Conservation (phyloP, 306 rosid genomes). For the Castanospermum australe region DNA sequence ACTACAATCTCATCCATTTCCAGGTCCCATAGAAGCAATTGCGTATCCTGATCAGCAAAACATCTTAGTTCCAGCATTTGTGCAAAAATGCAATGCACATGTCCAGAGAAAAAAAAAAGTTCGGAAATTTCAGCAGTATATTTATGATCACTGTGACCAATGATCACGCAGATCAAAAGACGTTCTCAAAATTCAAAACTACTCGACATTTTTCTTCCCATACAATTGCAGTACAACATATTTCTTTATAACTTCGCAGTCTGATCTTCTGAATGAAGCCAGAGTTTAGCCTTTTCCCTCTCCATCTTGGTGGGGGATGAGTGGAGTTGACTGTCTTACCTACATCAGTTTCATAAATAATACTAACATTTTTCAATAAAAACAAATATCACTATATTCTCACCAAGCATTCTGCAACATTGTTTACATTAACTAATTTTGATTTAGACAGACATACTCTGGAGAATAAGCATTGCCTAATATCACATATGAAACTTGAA, state of each 20-base stretch:
- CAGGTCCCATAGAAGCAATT: slow-evolving; percentile 91
- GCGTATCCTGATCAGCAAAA: slow-evolving; percentile 74
- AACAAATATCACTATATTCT: not conserved
- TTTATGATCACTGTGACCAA: not conserved
- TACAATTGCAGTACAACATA: not conserved
- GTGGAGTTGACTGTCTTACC: not conserved
- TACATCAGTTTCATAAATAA: slow-evolving; percentile 12
- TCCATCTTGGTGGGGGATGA: not conserved
- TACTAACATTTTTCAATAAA: not conserved
- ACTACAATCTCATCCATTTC: slow-evolving; percentile 90
- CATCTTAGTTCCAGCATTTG: not conserved
- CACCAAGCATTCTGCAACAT: not conserved
- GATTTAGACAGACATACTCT: not conserved
- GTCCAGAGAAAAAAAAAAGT: not conserved
- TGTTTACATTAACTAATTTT: not conserved
- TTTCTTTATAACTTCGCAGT: not conserved
- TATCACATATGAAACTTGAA: slow-evolving; percentile 5
- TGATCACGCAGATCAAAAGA: not conserved
- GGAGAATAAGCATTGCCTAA: not conserved
- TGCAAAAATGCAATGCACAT: not conserved
- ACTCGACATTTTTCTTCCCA: not conserved
- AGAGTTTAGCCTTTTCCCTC: not conserved
- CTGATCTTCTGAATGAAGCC: slow-evolving; percentile 10
- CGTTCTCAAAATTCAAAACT: not conserved
- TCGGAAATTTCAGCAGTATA: not conserved